Conservation (phyloP, 2,329 filamentous ascomycete species). For the Exophiala viscosa region DNA sequence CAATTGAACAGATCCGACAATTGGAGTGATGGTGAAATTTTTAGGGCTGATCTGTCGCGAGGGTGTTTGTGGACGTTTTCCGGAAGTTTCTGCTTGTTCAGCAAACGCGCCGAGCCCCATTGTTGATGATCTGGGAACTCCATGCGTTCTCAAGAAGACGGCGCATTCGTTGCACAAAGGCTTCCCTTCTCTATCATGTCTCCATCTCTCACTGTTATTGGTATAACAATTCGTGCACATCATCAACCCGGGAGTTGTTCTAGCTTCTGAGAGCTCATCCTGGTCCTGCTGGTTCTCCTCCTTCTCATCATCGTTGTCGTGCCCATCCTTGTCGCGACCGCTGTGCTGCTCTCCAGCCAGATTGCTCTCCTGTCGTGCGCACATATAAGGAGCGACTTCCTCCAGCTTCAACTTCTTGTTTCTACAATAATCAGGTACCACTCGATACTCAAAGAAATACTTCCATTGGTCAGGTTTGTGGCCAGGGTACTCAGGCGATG, state of each 20-base stretch:
- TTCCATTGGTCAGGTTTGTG: slow-evolving; percentile 15
- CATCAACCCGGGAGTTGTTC: background rate
- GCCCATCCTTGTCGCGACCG: background rate
- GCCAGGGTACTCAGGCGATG: background rate
- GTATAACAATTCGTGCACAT: slow-evolving; percentile 19
- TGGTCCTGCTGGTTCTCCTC: background rate
- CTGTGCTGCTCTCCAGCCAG: background rate
- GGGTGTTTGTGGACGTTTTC: background rate
- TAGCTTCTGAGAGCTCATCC: background rate
- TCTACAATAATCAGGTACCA: slow-evolving; percentile 27
- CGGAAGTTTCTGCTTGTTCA: background rate
- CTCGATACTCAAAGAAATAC: slow-evolving; percentile 17
- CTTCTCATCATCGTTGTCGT: background rate
- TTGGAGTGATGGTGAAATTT: background rate
- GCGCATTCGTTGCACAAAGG: slow-evolving; percentile 12
- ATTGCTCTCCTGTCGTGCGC: background rate
- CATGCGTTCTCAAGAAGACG: slow-evolving; percentile 10
- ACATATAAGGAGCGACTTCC: slow-evolving; percentile 16
- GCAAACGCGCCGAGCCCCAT: background rate
- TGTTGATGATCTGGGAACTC: slow-evolving; percentile 12
- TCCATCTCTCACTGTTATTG: slow-evolving; percentile 5
- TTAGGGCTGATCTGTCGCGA: background rate
- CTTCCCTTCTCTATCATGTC: slow-evolving; percentile 8
- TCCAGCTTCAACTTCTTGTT: slow-evolving; percentile 13
- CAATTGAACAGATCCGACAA: slow-evolving; percentile 1